Percentiles rank a stretch among this genome's conserved stretches.
These are phyloP conservation scores for Penicillium arizonense DNA, from an alignment of 495 filamentous ascomycete genomes.

Conservation along the genomic window DNA sequence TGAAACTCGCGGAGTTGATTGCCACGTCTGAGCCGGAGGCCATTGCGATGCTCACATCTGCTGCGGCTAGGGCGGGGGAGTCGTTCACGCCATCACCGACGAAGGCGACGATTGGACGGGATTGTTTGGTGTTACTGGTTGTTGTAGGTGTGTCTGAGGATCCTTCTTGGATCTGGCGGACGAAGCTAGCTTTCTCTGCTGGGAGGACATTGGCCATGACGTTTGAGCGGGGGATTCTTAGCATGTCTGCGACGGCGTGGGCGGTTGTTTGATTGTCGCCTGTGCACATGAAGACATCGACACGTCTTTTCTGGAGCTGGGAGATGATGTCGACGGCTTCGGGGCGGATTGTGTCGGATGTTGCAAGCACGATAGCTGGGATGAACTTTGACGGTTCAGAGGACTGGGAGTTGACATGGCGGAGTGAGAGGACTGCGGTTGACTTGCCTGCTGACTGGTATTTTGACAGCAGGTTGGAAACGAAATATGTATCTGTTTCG, in stretches of 20 bases:
- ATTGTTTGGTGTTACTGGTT: constrained; percentile 6
- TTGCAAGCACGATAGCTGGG: constrained; percentile 66
- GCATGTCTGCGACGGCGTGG: constrained; percentile 63
- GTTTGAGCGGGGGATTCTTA: constrained; percentile 71
- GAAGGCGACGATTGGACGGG: constrained; percentile 52
- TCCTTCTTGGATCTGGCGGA: constrained; percentile 68
- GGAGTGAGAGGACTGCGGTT: constrained; percentile 64
- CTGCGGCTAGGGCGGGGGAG: constrained; percentile 73
- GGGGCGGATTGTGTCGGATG: constrained; percentile 72
- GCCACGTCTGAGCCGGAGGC: constrained; percentile 84
- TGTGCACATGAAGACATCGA: constrained; percentile 87
- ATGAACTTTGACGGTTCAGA: constrained; percentile 43
- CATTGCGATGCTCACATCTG: constrained; percentile 83
- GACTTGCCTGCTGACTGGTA: constrained; percentile 77
- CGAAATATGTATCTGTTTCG: constrained; percentile 32
- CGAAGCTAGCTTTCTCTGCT: constrained; percentile 80
- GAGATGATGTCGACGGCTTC: constrained; percentile 67
- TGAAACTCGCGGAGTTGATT: constrained; percentile 77
- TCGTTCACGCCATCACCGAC: constrained; percentile 91
- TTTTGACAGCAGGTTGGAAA: constrained; percentile 48
- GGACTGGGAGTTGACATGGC: constrained; percentile 17
- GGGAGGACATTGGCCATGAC: constrained; percentile 89
- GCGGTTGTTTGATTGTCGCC: constrained; percentile 67
- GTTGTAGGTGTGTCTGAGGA: constrained; percentile 5
- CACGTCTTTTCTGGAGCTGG: constrained; percentile 60